These are phyloP conservation scores for Hippophae tibetana DNA, from an alignment of 306 rosid species.

Conservation along the genomic window DNA sequence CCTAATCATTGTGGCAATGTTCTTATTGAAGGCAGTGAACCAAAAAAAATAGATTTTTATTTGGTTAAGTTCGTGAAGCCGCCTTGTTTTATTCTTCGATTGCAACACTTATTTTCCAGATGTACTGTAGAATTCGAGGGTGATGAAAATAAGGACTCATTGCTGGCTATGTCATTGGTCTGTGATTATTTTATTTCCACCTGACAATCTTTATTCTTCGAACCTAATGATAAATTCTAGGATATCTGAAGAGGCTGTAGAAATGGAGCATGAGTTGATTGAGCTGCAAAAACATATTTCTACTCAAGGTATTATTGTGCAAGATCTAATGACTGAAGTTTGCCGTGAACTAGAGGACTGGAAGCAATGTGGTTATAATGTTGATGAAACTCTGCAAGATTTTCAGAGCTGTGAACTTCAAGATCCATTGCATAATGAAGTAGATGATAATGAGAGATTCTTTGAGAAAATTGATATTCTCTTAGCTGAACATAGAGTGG, in stretches of 20 bases:
- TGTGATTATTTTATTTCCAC: neutral
- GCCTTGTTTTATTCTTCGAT: no score
- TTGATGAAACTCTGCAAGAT: constrained; percentile 32
- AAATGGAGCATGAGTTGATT: constrained; percentile 80
- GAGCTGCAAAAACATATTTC: constrained; percentile 87
- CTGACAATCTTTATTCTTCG: constrained; percentile 10
- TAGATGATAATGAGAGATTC: constrained; percentile 34
- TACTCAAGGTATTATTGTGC: constrained; percentile 80
- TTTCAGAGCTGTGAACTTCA: constrained; percentile 37
- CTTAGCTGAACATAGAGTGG: constrained; percentile 75
- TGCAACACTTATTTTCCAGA: no score
- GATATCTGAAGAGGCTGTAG: constrained; percentile 94
- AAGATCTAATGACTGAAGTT: constrained; percentile 92
- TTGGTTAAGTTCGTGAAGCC: no score
- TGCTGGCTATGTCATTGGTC: neutral
- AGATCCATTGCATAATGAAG: constrained; percentile 43
- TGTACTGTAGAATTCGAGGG: no score
- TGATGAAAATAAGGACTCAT: no score
- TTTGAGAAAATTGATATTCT: constrained; percentile 73
- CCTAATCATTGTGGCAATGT: no score
- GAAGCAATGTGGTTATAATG: constrained; percentile 40
- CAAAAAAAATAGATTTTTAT: no score
- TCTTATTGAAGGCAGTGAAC: no score
- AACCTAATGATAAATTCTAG: constrained; percentile 29
- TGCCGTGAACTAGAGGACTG: constrained; percentile 78